These are phyloP conservation scores for Byssoonygena ceratinophila DNA, from an alignment of 2,329 filamentous ascomycete species.

Conservation along the genomic window DNA sequence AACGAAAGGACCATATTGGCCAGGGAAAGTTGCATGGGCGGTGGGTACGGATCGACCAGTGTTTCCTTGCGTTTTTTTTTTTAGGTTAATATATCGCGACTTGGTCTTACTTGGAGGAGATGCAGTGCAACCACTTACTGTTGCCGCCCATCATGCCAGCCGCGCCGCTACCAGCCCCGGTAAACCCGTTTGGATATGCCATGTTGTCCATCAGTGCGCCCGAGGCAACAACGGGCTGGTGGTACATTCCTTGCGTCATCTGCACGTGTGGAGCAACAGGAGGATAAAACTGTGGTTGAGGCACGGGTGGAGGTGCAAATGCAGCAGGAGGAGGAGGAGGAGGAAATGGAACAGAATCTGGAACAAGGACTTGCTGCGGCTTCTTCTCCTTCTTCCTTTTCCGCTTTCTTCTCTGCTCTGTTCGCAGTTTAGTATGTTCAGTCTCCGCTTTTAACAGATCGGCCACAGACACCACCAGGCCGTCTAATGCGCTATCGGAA, in stretches of 20 bases:
- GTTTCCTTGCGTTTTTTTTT: not conserved
- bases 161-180: not conserved
- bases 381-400: not conserved
- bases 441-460: conserved; percentile 9
- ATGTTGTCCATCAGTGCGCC: not conserved
- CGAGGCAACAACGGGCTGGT: not conserved
- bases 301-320: not conserved
- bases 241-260: not conserved
- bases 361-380: not conserved
- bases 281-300: not conserved
- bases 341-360: not conserved
- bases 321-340: not conserved
- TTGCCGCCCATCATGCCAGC: not conserved
- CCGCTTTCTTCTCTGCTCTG: conserved; percentile 6
- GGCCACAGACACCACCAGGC: not conserved
- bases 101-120: not conserved
- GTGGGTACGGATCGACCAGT: not conserved
- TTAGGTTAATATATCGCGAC: not conserved
- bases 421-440: conserved; percentile 8
- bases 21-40: not conserved
- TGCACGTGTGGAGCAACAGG: not conserved
- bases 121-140: not conserved
- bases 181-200: not conserved
- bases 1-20: not conserved
- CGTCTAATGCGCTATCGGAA: not conserved